Evolutionary conservation across 2,329 filamentous ascomycete species (phyloP).

Genomic region (Dothideomycetes sp.): DNA sequence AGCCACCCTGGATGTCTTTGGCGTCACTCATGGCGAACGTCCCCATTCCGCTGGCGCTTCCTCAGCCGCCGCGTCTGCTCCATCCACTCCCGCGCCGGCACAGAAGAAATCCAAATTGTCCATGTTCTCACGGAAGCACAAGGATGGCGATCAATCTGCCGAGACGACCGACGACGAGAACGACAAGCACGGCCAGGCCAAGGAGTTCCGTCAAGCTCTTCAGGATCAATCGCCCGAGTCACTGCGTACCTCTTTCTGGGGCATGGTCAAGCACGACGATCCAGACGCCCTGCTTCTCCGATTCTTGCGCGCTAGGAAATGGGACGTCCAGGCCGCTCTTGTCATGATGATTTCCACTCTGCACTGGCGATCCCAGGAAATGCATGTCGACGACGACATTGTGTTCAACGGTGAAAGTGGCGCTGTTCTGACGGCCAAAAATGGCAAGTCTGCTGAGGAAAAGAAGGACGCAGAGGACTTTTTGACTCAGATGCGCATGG

Average conservation of each 20-base stretch:
- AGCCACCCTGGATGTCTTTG: conserved; percentile 65
- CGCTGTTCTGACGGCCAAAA: conserved; percentile 53
- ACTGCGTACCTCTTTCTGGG: conserved; percentile 76
- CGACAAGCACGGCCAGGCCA: conserved; percentile 88
- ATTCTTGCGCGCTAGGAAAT: conserved; percentile 83
- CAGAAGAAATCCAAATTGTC: conserved; percentile 63
- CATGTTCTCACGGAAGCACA: conserved; percentile 55
- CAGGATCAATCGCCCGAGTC: conserved; percentile 67
- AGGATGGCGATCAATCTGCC: conserved; percentile 26
- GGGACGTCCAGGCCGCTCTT: conserved; percentile 87
- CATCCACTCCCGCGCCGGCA: conserved; percentile 15
- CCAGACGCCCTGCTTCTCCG: conserved; percentile 76
- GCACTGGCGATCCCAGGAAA: conserved; percentile 76
- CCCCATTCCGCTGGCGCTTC: conserved; percentile 16
- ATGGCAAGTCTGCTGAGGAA: conserved; percentile 43
- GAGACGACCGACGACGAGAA: conserved; percentile 43
- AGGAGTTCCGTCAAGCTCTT: conserved; percentile 75
- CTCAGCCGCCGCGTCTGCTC: conserved; percentile 20
- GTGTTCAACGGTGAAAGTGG: conserved; percentile 65
- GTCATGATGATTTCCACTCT: conserved; percentile 93
- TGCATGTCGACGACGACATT: conserved; percentile 84
- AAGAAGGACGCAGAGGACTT: conserved; percentile 71
- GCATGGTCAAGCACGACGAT: conserved; percentile 90
- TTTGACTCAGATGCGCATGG: conserved; percentile 71
- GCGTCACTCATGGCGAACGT: conserved; percentile 35